Evolutionary conservation across 495 filamentous ascomycete genomes (phyloP), one percentile per base, ranked within the genome.

Genomic region (Sabuloglossum arenarium): DNA sequence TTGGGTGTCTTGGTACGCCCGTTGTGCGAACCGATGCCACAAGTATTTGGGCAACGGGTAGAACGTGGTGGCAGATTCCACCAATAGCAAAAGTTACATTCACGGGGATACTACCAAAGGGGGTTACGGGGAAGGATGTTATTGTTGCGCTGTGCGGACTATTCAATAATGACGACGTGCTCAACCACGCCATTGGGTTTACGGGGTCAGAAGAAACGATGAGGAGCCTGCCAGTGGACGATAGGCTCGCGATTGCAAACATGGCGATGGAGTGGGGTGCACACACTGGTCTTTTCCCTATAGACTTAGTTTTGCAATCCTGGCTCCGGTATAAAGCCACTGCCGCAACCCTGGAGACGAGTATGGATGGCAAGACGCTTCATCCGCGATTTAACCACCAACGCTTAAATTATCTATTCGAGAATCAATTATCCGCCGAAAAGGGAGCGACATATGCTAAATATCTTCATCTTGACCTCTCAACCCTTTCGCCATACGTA

Each of bases 201-300:
- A 80, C 78, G 6, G 90, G 88, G 0, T 78, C 82, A 0, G 78
- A 84, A 60, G 74, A 86, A 61, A 94, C 89, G 0, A 74, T 97
- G 72, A 53, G 66, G 16, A 90, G 79, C 63, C 67, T 96, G 29
- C 69, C 79, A 0, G 71, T 97, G 5, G 87, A 93, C 63, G 77
- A 85, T 65, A 74, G 89, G 12, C 66, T 96, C 25, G 79, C 87
- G 0, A 94, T 97, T 63, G 79, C 82, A 45, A 97, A 96, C 68
- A 96, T 97, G 91, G 85, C 88, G 0, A 93, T 85, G 0, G 91
- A 98, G 66, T 97, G 89, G 90, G 88, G 86, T 42, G 90, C 88
- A 0, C 70, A 94, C 11, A 76, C 75, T 28, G 85, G 82, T 19
- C 68, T 89, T 16, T 97, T 95, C 70, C 90, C 89, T 3, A 85